Evolutionary conservation across 345 rosid genomes (phyloP), one percentile per base, ranked within the genome.

Genomic region (Triadica sebifera): DNA sequence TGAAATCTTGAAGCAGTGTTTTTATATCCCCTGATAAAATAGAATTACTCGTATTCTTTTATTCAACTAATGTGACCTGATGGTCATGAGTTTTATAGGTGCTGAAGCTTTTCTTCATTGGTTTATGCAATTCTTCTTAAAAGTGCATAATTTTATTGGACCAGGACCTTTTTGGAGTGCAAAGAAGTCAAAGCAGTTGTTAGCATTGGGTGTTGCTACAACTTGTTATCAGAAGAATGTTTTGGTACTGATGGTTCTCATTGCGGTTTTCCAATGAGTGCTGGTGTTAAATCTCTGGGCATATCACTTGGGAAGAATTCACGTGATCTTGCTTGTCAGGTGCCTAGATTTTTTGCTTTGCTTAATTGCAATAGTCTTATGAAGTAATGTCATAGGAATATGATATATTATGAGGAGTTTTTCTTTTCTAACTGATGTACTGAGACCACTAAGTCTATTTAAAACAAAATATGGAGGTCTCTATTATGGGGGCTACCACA

Each of bases 321-420:
- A 0, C 86, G 91, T 52, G 97, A 92, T 88, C 92, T 94, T 76
- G 96, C 95, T 81, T 94, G 98, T 83, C 98, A 94, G 97, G 98
- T 94, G 74, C 17, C 15, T 70, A 59, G 22, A 77, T 73, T 37
- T 61, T 37, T 4, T n/a, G 29, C 46, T 34, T 55, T 64, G 55
- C 15, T 43, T 70, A 63, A 39, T 57, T 43, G 4, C 20, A 17
- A 45, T 53, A 45, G 16, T 47, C 12, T 41, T 62, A 12, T 43
- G 20, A 46, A 71, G 75, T 29, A 72, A 34, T 59, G 9, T 79
- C 7, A 37, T 58, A 43, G 12, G 9, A 71, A 56, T 70, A 43
- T 64, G 43, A 70, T 46, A 43, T 60, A 53, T 34, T 16, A 41
- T n/a, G 22, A 29, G 47, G 41, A 15, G 12, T 74, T 59, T 22